These are phyloP conservation scores for Amborella trichopoda DNA, from an alignment of 164 flowering plant genomes.

Conservation along the genomic window DNA sequence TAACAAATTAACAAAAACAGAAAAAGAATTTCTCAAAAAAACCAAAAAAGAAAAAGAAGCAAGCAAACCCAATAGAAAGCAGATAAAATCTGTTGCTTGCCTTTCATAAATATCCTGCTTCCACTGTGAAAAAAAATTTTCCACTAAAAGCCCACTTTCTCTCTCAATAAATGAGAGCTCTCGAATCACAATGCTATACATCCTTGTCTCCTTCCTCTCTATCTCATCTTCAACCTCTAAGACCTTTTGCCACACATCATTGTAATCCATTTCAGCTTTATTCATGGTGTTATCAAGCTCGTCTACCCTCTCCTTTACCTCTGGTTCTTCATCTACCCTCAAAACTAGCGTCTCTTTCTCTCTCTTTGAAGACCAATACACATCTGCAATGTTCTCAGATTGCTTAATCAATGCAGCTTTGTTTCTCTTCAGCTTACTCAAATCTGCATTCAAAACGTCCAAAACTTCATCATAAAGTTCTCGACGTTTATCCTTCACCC, in stretches of 20 bases:
- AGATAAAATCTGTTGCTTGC: conserved; percentile 22
- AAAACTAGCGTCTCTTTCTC: conserved; percentile 24
- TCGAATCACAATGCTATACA: conserved; percentile 52
- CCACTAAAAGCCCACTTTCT: conserved; percentile 62
- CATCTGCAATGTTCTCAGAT: conserved; percentile 21
- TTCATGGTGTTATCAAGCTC: conserved; percentile 23
- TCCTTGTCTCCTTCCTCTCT: conserved; percentile 43
- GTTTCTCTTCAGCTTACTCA: conserved; percentile 29
- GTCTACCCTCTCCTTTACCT: conserved; percentile 23
- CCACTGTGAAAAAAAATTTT: conserved; percentile 31
- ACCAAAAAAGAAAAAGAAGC: neutral
- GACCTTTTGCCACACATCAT: conserved; percentile 35
- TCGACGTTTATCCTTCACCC: conserved; percentile 33
- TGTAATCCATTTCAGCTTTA: conserved; percentile 39
- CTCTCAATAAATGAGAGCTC: conserved; percentile 65
- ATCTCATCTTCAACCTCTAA: conserved; percentile 66
- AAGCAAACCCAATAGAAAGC: neutral
- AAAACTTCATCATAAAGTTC: conserved; percentile 41
- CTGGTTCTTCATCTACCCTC: conserved; percentile 15
- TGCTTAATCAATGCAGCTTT: conserved; percentile 21
- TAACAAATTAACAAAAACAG: too few relatives aligned
- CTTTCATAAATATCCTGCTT: conserved; percentile 24
- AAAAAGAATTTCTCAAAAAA: too few relatives aligned
- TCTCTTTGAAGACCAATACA: conserved; percentile 13
- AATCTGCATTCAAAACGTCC: conserved; percentile 28